These are phyloP conservation scores for Aspergillus cristatus DNA, from an alignment of 495 filamentous ascomycete genomes.

Conservation along the genomic window DNA sequence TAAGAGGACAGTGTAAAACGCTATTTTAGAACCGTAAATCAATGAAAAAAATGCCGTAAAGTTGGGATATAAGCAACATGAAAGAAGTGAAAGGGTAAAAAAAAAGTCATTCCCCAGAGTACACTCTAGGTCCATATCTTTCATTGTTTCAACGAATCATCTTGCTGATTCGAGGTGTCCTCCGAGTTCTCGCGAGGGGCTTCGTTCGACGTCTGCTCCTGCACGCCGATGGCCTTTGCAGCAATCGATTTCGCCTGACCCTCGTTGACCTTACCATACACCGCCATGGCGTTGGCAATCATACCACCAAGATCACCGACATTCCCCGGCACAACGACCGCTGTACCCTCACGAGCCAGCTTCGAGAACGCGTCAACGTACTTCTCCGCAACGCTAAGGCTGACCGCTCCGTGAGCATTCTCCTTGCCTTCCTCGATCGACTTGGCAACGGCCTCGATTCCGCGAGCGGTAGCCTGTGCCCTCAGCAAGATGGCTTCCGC, in stretches of 20 bases:
- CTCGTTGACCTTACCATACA: conserved; percentile 88
- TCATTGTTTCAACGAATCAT: too few species aligned
- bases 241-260: conserved; percentile 66
- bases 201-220: too few species aligned
- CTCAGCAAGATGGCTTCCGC: conserved; percentile 84
- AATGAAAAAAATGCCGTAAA: too few species aligned
- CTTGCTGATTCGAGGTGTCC: conserved; percentile 16
- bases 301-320: conserved; percentile 94
- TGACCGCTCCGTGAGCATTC: conserved; percentile 71
- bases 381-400: conserved; percentile 86
- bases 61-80: too few species aligned
- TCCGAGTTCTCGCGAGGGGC: not conserved
- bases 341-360: conserved; percentile 86
- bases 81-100: too few species aligned
- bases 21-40: too few species aligned
- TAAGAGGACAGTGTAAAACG: too few species aligned
- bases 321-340: conserved; percentile 91
- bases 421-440: conserved; percentile 61
- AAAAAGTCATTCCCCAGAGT: too few species aligned
- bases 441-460: conserved; percentile 75
- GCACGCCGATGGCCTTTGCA: conserved; percentile 35
- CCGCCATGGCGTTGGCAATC: conserved; percentile 92
- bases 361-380: conserved; percentile 94
- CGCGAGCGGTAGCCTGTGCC: conserved; percentile 75
- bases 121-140: too few species aligned